Base-by-base conservation (phyloP, 257 asterid genomes). In the Nicotiana benthamiana region DNA sequence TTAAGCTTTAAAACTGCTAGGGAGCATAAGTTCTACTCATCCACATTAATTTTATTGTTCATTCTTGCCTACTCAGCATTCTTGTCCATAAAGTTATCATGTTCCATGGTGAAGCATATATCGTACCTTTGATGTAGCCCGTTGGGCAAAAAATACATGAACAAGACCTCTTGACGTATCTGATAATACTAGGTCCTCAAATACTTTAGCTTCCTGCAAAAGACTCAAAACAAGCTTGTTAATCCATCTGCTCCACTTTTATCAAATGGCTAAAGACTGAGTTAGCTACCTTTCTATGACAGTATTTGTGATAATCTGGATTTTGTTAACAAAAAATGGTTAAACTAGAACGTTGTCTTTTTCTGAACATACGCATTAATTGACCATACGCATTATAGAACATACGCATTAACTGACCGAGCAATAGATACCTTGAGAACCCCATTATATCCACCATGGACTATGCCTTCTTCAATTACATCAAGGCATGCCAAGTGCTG, bases 401-500 rank as follows among this genome's bases (percentile, higher is more conserved):
- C 40, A 80, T 62, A 34, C 80, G 18, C 64, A 84, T 32, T 63
- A 86, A 81, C n/a, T n/a, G 61, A 74, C 78, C 16, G 16, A 53
- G 26, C 24, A 74, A 48, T 62, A 72, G n/a, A 79, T 90, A 92
- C 99, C 97, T 89, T 91, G 79, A 92, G 77, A 86, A 94, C 86
- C 75, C 99, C 98, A 86, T 87, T 84, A 86, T 92, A 94, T 82
- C 97, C 97, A 82, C 99, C 99, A 84, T 85, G 99, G 86, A 91
- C 75, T 80, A 96, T 84, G 83, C 99, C 99, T 80, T 90, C 98
- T 86, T 90, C 97, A 82, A 94, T 88, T 80, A 88, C 92, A 80
- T 91, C 97, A 79, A 96, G 93, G 89, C 99, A 96, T 62, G 92
- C 97, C 86, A 84, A 91, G 86, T 96, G 97, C 82, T 94, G 98